A percentile compares a stretch with the other conserved stretches of the same genome.
phyloP scores from a whole-genome alignment of 2,329 filamentous ascomycete species.

The Sporothrix brunneoviolacea region DNA sequence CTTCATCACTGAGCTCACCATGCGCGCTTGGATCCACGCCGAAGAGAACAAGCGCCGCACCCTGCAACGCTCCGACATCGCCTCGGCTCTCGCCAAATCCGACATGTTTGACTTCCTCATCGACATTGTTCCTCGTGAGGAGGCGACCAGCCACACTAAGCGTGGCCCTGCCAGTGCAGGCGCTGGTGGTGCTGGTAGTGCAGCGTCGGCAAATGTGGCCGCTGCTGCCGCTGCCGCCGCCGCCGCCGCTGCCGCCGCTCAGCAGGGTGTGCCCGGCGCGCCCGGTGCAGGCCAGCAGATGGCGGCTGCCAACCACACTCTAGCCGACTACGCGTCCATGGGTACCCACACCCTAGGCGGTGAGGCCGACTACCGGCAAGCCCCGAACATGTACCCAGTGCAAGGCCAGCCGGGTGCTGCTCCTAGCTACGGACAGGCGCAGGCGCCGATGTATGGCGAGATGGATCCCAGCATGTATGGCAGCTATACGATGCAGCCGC shows the following conservation, averaged over 20 bases:
- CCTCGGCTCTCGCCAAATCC: conserved; percentile 88
- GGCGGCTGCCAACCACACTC: conserved; percentile 47
- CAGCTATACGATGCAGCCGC: conserved; percentile 72
- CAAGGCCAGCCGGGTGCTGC: conserved; percentile 69
- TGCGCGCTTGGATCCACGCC: conserved; percentile 99
- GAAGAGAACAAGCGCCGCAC: conserved; percentile 98
- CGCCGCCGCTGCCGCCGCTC: conserved; percentile 22
- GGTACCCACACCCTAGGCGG: conserved; percentile 56
- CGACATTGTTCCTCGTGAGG: conserved; percentile 94
- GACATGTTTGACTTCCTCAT: conserved; percentile 99
- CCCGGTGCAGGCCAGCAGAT: conserved; percentile 45
- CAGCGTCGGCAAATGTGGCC: conserved; percentile 42
- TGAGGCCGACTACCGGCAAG: conserved; percentile 73
- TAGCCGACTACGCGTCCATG: conserved; percentile 52
- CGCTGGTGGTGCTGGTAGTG: conserved; percentile 32
- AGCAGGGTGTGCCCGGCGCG: conserved; percentile 41
- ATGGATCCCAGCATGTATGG: conserved; percentile 75
- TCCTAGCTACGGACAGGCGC: conserved; percentile 68
- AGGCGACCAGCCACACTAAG: conserved; percentile 81
- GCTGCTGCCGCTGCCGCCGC: conserved; percentile 16
- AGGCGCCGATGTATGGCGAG: conserved; percentile 72
- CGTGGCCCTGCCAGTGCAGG: conserved; percentile 45
- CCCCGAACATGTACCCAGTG: conserved; percentile 73
- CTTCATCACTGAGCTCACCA: conserved; percentile 97
- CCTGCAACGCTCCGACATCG: conserved; percentile 91